These are phyloP conservation scores for Nemania sp. DNA, from an alignment of 2,329 filamentous ascomycete species.

Conservation along the genomic window DNA sequence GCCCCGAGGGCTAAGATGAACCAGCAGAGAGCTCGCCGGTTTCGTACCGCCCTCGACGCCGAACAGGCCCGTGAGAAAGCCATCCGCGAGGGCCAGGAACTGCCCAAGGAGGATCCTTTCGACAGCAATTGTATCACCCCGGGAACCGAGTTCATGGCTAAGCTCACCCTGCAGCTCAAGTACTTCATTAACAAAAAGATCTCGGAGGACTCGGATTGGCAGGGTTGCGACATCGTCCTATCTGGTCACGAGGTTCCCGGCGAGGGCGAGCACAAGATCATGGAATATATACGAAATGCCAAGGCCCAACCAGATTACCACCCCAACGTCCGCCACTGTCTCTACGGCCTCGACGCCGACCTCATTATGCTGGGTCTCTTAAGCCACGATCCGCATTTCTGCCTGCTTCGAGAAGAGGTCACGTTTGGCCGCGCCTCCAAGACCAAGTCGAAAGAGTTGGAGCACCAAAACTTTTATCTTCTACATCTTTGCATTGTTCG, in stretches of 20 bases:
- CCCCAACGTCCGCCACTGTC: conserved; percentile 92
- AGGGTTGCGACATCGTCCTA: conserved; percentile 93
- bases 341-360: conserved; percentile 97
- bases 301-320: conserved; percentile 96
- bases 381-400: conserved; percentile 98
- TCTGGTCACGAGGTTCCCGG: conserved; percentile 98
- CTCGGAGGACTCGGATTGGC: conserved; percentile 96
- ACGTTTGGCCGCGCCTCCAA: conserved; percentile 92
- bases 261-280: conserved; percentile 99
- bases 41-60: conserved; percentile 91
- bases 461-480: conserved; percentile 98
- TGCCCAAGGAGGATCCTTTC: conserved; percentile 95
- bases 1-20: conserved; percentile 99
- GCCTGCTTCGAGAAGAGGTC: conserved; percentile 94
- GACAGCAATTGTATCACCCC: conserved; percentile 99
- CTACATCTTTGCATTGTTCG: conserved; percentile 97
- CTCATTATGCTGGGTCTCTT: conserved; percentile 98
- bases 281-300: conserved; percentile 98
- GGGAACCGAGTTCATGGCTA: conserved; percentile 97
- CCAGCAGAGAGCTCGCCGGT: conserved; percentile 94
- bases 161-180: conserved; percentile 90
- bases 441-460: conserved; percentile 92
- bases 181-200: conserved; percentile 99
- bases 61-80: conserved; percentile 94
- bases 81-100: conserved; percentile 85